A percentile compares a stretch with the other conserved stretches of the same genome.
phyloP scores from a whole-genome alignment of 805 yeast species.

The Scheffersomyces coipomensis region DNA sequence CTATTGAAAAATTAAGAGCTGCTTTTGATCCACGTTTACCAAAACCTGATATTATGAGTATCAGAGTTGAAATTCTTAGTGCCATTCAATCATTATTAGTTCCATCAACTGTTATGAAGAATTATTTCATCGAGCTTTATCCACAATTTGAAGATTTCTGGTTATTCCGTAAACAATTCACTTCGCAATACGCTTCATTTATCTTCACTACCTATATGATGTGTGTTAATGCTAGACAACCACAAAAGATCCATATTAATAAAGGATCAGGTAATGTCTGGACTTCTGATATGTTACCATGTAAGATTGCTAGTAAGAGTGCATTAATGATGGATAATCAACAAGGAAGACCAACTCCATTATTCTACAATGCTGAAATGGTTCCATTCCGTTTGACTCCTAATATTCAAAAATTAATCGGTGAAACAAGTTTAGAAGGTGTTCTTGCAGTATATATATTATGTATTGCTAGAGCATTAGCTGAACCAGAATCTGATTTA shows the following conservation, averaged over 20 bases:
- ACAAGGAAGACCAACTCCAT: constrained; percentile 64
- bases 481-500: constrained; percentile 89
- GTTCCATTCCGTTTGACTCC: constrained; percentile 98
- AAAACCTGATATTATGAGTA: constrained; percentile 85
- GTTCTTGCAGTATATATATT: constrained; percentile 80
- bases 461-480: constrained; percentile 81
- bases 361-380: constrained; percentile 86
- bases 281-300: constrained; percentile 95
- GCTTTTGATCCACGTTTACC: constrained; percentile 93
- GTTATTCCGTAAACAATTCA: constrained; percentile 93
- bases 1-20: constrained; percentile 80
- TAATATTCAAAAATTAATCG: constrained; percentile 88
- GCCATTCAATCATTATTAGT: constrained; percentile 86
- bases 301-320: constrained; percentile 63
- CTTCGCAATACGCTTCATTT: constrained; percentile 92
- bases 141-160: constrained; percentile 90
- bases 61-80: constrained; percentile 86
- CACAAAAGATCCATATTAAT: constrained; percentile 86
- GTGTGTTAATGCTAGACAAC: constrained; percentile 90
- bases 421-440: constrained; percentile 93
- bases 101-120: constrained; percentile 79
- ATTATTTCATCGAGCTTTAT: constrained; percentile 69
- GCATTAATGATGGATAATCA: constrained; percentile 47
- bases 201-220: constrained; percentile 91
- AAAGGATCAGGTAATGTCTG: constrained; percentile 83